These are phyloP conservation scores for Clarireedia monteithiana DNA, from an alignment of 2,329 filamentous ascomycete species.

Conservation along the genomic window DNA sequence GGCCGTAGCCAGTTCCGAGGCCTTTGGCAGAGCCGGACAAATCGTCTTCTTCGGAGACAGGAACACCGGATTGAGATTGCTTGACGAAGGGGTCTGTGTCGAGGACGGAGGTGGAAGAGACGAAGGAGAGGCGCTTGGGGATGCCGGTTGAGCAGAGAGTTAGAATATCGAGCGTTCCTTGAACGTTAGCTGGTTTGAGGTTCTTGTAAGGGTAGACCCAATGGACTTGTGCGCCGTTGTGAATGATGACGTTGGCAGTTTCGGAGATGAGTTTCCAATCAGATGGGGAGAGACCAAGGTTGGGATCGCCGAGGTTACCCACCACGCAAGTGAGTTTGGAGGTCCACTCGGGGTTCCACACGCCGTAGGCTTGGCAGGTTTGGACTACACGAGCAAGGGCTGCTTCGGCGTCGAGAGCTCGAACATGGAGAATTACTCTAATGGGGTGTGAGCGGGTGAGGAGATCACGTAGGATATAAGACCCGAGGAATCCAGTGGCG, in stretches of 20 bases:
- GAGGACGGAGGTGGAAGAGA: constrained; percentile 74
- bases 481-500: constrained; percentile 82
- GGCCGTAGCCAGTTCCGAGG: constrained; percentile 81
- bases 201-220: constrained; percentile 75
- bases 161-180: constrained; percentile 71
- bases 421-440: constrained; percentile 68
- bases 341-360: constrained; percentile 68
- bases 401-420: constrained; percentile 53
- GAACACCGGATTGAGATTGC: constrained; percentile 58
- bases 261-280: constrained; percentile 59
- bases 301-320: constrained; percentile 66
- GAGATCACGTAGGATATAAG: constrained; percentile 70
- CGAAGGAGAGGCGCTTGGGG: constrained; percentile 72
- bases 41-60: constrained; percentile 69
- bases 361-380: constrained; percentile 66
- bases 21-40: constrained; percentile 68
- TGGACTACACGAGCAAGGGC: constrained; percentile 57
- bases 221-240: constrained; percentile 77
- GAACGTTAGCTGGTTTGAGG: constrained; percentile 67
- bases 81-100: constrained; percentile 77
- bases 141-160: constrained; percentile 68
- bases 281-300: constrained; percentile 61
- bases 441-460: constrained; percentile 50
- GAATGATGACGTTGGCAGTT: constrained; percentile 64
- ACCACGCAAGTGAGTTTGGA: constrained; percentile 57